A percentile compares a stretch with the other conserved stretches of the same genome.
Conservation (phyloP, 768 basidiomycete genomes). For the Tulasnella sp. region DNA sequence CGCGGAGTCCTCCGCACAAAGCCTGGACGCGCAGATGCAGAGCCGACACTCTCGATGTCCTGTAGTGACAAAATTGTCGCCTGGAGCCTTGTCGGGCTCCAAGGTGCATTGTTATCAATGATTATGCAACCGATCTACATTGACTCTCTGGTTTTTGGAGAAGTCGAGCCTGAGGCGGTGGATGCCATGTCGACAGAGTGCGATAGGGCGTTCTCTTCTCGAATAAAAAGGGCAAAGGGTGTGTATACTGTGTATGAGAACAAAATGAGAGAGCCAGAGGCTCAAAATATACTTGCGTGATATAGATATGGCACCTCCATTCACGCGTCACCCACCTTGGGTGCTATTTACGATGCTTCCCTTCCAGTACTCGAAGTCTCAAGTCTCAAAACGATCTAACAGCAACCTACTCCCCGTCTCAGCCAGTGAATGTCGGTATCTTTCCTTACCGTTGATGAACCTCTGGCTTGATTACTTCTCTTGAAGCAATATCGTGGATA, state of each 20-base stretch:
- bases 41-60: conserved; percentile 73
- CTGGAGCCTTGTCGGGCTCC: conserved; percentile 77
- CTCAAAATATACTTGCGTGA: not conserved
- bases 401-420: conserved; percentile 31
- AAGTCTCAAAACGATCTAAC: conserved; percentile 20
- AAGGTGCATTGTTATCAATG: conserved; percentile 59
- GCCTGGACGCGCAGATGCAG: conserved; percentile 84
- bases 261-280: no score
- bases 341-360: conserved; percentile 48
- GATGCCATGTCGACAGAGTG: conserved; percentile 47
- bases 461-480: not conserved
- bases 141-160: conserved; percentile 56
- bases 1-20: conserved; percentile 81
- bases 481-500: conserved; percentile 59
- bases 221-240: conserved; percentile 30
- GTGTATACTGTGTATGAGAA: not conserved
- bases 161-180: conserved; percentile 37
- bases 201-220: conserved; percentile 49
- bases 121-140: conserved; percentile 53
- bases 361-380: conserved; percentile 47
- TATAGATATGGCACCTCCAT: conserved; percentile 29
- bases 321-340: conserved; percentile 37
- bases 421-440: conserved; percentile 55
- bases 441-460: not conserved
- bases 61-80: conserved; percentile 91